A percentile compares a stretch with the other conserved stretches of the same genome.
Conservation (phyloP, 345 rosid genomes). For the Sonneratia caseolaris region DNA sequence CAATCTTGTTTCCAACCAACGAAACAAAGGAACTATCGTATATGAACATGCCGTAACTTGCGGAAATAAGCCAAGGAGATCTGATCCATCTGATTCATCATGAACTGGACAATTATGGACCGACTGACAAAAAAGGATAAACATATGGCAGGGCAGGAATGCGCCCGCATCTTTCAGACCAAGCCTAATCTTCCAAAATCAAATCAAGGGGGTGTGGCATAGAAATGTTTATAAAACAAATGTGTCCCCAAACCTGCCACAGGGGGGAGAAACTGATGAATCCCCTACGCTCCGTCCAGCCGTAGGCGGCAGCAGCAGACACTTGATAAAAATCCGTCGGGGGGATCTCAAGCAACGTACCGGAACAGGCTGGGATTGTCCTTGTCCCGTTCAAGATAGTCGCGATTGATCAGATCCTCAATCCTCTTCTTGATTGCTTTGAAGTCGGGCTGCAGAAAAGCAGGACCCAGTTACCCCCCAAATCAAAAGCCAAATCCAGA, state of each 20-base stretch:
- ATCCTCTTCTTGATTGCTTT: constrained; percentile 71
- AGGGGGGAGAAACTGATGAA: neutral
- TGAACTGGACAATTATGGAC: neutral
- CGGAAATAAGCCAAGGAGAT: neutral
- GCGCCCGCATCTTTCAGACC: neutral
- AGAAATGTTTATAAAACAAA: neutral
- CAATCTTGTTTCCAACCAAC: too few relatives aligned
- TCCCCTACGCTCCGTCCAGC: too few relatives aligned
- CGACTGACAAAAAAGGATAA: too few relatives aligned
- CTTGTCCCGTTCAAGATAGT: constrained; percentile 59
- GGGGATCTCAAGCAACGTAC: constrained; percentile 42
- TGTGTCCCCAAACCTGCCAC: neutral
- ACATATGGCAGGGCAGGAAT: neutral
- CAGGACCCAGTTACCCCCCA: neutral
- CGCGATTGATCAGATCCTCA: constrained; percentile 61
- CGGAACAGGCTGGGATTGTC: constrained; percentile 39
- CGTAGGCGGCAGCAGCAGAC: too few relatives aligned
- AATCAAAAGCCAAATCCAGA: neutral
- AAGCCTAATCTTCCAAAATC: neutral
- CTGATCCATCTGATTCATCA: neutral
- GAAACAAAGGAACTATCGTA: too few relatives aligned
- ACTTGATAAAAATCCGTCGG: neutral
- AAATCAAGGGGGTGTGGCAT: neutral
- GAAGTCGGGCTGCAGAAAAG: constrained; percentile 55
- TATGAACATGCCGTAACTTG: neutral